These are phyloP conservation scores for Meyerozyma sp. DNA, from an alignment of 1,139 yeast species.

Conservation along the genomic window DNA sequence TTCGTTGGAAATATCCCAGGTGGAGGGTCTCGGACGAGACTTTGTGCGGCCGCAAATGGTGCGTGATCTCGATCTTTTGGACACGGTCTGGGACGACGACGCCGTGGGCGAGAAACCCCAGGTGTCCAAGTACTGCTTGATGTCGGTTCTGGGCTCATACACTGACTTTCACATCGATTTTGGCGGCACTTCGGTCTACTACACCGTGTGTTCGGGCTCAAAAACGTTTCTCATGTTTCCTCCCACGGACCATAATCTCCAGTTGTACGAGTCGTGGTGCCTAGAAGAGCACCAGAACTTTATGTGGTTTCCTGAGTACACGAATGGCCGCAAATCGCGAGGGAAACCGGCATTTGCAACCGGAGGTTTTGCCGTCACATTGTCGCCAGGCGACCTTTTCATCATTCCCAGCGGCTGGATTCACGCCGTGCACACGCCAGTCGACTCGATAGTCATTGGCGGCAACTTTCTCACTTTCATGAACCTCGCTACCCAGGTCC, in stretches of 20 bases:
- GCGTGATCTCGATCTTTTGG: conserved; percentile 63
- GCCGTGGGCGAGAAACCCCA: conserved; percentile 41
- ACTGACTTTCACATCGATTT: conserved; percentile 92
- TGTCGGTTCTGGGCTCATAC: conserved; percentile 77
- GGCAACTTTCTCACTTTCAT: conserved; percentile 75
- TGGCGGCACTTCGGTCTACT: conserved; percentile 90
- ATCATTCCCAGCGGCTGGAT: conserved; percentile 93
- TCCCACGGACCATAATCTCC: conserved; percentile 60
- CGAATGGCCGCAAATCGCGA: not conserved
- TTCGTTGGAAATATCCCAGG: conserved; percentile 67
- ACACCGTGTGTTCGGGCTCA: conserved; percentile 68
- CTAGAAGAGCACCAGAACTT: conserved; percentile 55
- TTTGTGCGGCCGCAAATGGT: conserved; percentile 67
- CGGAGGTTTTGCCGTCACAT: conserved; percentile 59
- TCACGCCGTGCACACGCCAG: conserved; percentile 82
- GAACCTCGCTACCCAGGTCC: conserved; percentile 58
- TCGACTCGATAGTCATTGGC: conserved; percentile 77
- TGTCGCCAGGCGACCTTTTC: conserved; percentile 68
- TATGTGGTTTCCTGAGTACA: conserved; percentile 61
- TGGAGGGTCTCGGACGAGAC: conserved; percentile 41
- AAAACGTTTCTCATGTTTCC: conserved; percentile 77
- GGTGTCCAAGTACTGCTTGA: conserved; percentile 77
- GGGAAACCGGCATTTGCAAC: conserved; percentile 20
- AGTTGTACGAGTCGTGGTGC: conserved; percentile 70
- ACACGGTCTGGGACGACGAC: conserved; percentile 49